Conservation (phyloP, 164 flowering plant genomes). For the Vitis rotundifolia region DNA sequence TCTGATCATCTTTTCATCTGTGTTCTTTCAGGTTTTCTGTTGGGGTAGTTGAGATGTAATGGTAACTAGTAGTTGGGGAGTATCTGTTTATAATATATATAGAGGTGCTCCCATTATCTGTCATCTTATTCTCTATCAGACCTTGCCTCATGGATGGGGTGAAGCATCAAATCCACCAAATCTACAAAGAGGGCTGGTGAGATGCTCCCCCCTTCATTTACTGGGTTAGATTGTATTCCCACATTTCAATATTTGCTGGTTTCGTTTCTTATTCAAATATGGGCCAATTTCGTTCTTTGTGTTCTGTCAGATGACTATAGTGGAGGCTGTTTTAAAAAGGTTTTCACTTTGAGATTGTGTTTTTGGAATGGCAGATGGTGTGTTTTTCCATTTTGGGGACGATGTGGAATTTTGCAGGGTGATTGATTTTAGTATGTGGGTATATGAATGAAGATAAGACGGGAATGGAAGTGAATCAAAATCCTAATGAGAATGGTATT, state of each 20-base stretch:
- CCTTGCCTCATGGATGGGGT: background rate
- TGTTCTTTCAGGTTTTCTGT: slow-evolving; percentile 13
- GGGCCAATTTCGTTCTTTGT: background rate
- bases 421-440: too few species aligned
- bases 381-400: background rate
- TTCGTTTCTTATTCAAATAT: background rate
- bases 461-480: too few species aligned
- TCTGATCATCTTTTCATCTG: background rate
- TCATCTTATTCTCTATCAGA: background rate
- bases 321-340: background rate
- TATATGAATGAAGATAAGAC: too few species aligned
- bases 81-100: background rate
- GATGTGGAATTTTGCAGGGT: background rate
- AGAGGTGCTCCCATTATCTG: slow-evolving; percentile 6
- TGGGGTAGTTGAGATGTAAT: background rate
- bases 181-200: too few species aligned
- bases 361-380: background rate
- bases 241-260: too few species aligned
- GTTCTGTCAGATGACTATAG: background rate
- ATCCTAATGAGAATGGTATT: too few species aligned
- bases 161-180: background rate
- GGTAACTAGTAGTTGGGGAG: background rate
- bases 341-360: background rate
- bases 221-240: too few species aligned
- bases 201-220: too few species aligned